Evolutionary conservation across 106 monocot species (phyloP), one percentile per base, ranked within the genome.

Genomic region (Cymbidium sinense): DNA sequence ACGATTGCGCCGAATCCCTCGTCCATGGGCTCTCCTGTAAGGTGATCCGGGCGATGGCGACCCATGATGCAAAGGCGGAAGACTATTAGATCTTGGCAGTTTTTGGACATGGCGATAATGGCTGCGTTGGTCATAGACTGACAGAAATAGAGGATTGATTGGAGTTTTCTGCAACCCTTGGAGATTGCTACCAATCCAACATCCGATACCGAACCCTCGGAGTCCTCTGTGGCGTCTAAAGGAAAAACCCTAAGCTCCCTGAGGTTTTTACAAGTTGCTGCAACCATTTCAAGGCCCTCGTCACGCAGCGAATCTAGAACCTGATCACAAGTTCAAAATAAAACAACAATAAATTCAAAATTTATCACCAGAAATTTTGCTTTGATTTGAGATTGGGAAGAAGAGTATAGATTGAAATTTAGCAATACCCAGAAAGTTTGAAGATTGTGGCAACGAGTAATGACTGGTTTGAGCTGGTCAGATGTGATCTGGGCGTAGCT

Each of bases 1-100:
- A 95, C 95, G 19, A 95, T 93, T 21, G 93, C 90, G 0, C 95
- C 93, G 75, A 95, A 95, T 7, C 90, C 95, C 47, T 88, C 90
- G 41, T 95, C 95, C 95, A 95, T 95, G 3, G 95, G 81, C 51
- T 90, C 83, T 6, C 86, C 79, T 0, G 95, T 95, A 21, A 80
- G 37, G 34, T 87, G 84, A 62, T 95, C 95, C 0, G 93, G 93
- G 25, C 76, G 81, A 58, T 74, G 88, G 3, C 88, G 88, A 4
- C 88, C 93, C 90, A 95, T 95, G 36, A 95, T 95, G 71, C 95
- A 95, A 34, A 95, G 89, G 11, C 95, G 90, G 34, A 95, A 95
- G 2, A 90, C 87, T 21, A 80, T 79, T 1, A 95, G 84, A 27
- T 95, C 93, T 17, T 79, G 82, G 77, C 95, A 95, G 73, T 91